A percentile compares a stretch with the other conserved stretches of the same genome.
Evolutionary conservation across 352 stramenopile genomes (phyloP).

Genomic region (Thalassiosira hispida): DNA sequence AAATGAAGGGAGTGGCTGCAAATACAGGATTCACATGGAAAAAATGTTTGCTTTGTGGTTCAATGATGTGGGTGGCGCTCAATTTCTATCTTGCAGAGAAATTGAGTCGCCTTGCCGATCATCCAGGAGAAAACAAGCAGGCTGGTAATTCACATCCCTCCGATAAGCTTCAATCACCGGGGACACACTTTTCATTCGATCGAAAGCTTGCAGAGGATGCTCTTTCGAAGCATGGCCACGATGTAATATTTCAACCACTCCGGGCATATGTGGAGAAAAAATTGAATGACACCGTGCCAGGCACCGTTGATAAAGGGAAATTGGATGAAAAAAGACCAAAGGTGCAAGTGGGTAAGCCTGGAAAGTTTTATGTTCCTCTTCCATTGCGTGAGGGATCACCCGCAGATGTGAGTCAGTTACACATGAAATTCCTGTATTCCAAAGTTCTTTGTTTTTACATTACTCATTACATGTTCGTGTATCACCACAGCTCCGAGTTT

Average conservation of each 20-base stretch:
- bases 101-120: neutral
- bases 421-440: neutral
- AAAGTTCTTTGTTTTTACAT: neutral
- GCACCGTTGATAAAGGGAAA: conserved; percentile 54
- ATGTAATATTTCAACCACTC: conserved; percentile 51
- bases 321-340: conserved; percentile 51
- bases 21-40: neutral
- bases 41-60: conserved; percentile 12
- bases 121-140: neutral
- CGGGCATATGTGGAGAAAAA: conserved; percentile 66
- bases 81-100: conserved; percentile 29
- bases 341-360: conserved; percentile 48
- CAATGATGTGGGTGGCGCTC: conserved; percentile 18
- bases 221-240: conserved; percentile 23
- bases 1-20: too few relatives aligned
- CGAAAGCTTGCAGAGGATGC: conserved; percentile 29
- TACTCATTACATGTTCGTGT: neutral
- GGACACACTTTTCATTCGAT: conserved; percentile 24
- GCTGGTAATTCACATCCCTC: neutral
- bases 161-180: neutral
- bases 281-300: conserved; percentile 58
- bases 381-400: conserved; percentile 61
- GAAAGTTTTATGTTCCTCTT: conserved; percentile 57
- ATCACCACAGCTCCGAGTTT: conserved; percentile 41
- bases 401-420: conserved; percentile 35